Conservation (phyloP, 805 yeast genomes). For the Tetrapisispora fleetii region DNA sequence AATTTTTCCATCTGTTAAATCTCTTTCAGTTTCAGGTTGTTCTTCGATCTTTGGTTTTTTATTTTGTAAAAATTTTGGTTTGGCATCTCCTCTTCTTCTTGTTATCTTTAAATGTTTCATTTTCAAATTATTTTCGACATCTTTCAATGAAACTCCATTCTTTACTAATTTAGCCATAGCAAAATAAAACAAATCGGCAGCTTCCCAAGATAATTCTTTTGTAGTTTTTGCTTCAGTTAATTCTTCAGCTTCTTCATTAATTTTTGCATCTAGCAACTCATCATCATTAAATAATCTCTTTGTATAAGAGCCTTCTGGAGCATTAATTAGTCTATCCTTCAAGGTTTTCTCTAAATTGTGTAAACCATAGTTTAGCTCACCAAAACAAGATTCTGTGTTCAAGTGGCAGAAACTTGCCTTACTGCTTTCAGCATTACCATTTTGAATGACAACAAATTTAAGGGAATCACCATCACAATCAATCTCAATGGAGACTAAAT, state of each 20-base stretch:
- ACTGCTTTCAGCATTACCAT: slow-evolving; percentile 34
- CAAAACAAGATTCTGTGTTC: slow-evolving; percentile 72
- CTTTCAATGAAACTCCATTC: slow-evolving; percentile 68
- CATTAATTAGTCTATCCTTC: slow-evolving; percentile 43
- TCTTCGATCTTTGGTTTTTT: slow-evolving; percentile 14
- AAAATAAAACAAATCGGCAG: slow-evolving; percentile 82
- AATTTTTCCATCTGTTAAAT: slow-evolving; percentile 14
- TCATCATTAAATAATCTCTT: slow-evolving; percentile 76
- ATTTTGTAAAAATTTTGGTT: slow-evolving; percentile 54
- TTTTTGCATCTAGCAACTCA: slow-evolving; percentile 68
- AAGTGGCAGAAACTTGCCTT: slow-evolving; percentile 83
- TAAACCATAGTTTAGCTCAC: slow-evolving; percentile 52
- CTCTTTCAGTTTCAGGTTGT: slow-evolving; percentile 9
- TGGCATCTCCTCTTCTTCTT: slow-evolving; percentile 93
- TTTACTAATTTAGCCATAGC: slow-evolving; percentile 64
- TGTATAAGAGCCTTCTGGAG: slow-evolving; percentile 94
- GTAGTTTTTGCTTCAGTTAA: slow-evolving; percentile 68
- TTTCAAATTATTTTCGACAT: slow-evolving; percentile 77
- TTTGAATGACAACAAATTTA: slow-evolving; percentile 76
- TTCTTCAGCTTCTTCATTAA: slow-evolving; percentile 94
- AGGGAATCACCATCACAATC: slow-evolving; percentile 94
- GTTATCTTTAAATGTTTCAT: slow-evolving; percentile 77
- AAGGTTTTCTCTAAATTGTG: slow-evolving; percentile 54
- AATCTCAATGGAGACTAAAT: slow-evolving; percentile 49
- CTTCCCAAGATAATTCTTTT: slow-evolving; percentile 86